Percentiles rank a stretch among this genome's conserved stretches.
Evolutionary conservation across 306 rosid species (phyloP).

Genomic region (Phaseolus lunatus): DNA sequence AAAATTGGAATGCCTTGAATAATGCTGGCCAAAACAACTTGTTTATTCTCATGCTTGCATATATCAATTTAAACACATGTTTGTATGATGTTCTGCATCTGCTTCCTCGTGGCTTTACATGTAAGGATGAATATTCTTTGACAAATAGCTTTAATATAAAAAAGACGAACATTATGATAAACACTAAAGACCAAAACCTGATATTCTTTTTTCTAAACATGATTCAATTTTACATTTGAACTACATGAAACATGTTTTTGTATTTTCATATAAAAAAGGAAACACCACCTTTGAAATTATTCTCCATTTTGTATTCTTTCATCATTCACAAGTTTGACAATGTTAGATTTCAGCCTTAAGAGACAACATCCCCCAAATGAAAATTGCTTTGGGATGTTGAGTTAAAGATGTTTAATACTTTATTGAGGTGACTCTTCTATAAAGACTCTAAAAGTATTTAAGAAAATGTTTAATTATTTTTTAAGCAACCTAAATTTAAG

Average conservation of each 20-base stretch:
- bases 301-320: not conserved
- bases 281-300: not conserved
- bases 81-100: constrained; percentile 40
- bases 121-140: constrained; percentile 57
- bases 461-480: no score
- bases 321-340: not conserved
- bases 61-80: constrained; percentile 30
- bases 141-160: constrained; percentile 18
- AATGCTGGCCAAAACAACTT: constrained; percentile 43
- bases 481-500: no score
- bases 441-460: no score
- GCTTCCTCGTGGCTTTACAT: constrained; percentile 52
- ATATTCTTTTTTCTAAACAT: constrained; percentile 22
- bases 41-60: constrained; percentile 51
- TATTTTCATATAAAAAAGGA: not conserved
- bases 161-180: constrained; percentile 1
- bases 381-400: not conserved
- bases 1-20: constrained; percentile 3
- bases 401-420: no score
- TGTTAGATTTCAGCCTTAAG: no score
- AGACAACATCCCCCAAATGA: not conserved
- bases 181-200: not conserved
- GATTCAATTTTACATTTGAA: constrained; percentile 25
- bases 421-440: no score
- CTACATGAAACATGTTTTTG: constrained; percentile 1